A percentile compares a stretch with the other conserved stretches of the same genome.
Conservation (phyloP, 805 yeast species). For the Saccharomycopsis schoenii region DNA sequence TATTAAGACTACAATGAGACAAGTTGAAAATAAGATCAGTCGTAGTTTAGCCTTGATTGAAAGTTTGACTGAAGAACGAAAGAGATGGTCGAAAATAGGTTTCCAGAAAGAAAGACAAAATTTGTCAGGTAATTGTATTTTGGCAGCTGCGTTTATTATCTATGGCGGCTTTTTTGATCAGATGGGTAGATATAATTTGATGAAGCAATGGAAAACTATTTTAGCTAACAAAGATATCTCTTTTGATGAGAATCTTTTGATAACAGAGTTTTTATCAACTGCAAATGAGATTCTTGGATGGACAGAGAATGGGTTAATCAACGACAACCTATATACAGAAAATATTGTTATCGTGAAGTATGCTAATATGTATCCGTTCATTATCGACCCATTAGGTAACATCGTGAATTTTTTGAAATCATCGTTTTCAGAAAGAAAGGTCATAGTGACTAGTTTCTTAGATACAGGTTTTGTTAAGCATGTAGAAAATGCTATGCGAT, state of each 20-base stretch:
- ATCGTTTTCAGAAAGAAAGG: constrained; percentile 26
- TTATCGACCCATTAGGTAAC: constrained; percentile 64
- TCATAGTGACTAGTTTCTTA: constrained; percentile 57
- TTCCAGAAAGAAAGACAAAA: constrained; percentile 37
- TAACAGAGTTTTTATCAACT: constrained; percentile 31
- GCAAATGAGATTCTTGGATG: constrained; percentile 37
- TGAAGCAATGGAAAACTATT: constrained; percentile 28
- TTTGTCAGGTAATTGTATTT: constrained; percentile 54
- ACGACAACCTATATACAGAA: constrained; percentile 53
- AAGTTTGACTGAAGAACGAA: constrained; percentile 54
- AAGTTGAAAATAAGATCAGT: constrained; percentile 48
- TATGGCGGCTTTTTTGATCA: constrained; percentile 56
- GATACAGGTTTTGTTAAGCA: constrained; percentile 57
- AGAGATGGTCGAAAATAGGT: constrained; percentile 55
- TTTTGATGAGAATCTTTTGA: constrained; percentile 29
- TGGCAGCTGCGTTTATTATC: constrained; percentile 51
- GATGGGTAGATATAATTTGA: constrained; percentile 30
- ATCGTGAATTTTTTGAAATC: constrained; percentile 33
- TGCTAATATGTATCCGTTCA: constrained; percentile 35
- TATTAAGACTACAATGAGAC: constrained; percentile 59
- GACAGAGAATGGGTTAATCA: constrained; percentile 42
- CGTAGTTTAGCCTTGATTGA: constrained; percentile 56
- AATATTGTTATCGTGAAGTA: constrained; percentile 47
- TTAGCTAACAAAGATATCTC: constrained; percentile 30
- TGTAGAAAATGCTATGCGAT: constrained; percentile 70